A percentile compares a stretch with the other conserved stretches of the same genome.
Evolutionary conservation across 306 rosid species (phyloP).

Genomic region (Chamaecrista fasciculata): DNA sequence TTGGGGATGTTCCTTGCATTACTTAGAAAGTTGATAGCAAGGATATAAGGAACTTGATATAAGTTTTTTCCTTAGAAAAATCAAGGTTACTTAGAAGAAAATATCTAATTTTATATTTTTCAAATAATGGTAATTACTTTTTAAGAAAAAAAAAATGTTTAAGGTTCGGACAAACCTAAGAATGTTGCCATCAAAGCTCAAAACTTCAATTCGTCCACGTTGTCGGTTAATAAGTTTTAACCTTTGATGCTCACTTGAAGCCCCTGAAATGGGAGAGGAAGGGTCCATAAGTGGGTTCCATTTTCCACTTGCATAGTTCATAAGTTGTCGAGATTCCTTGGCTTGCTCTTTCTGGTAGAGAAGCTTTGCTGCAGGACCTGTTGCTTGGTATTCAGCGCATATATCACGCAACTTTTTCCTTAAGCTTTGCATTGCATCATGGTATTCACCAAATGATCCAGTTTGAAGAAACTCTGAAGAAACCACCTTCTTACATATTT

Average conservation of each 20-base stretch:
- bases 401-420: conserved; percentile 78
- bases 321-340: conserved; percentile 59
- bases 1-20: not conserved
- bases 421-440: conserved; percentile 79
- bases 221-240: conserved; percentile 72
- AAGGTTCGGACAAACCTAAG: conserved; percentile 65
- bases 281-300: conserved; percentile 84
- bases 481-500: conserved; percentile 74
- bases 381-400: conserved; percentile 79
- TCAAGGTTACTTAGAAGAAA: not conserved
- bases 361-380: conserved; percentile 83
- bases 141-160: conserved; percentile 4
- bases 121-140: not conserved
- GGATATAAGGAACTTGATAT: too few relatives aligned
- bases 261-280: conserved; percentile 86
- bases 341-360: conserved; percentile 76
- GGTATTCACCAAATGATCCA: conserved; percentile 66
- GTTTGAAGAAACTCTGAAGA: conserved; percentile 81
- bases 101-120: not conserved
- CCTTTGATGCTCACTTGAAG: conserved; percentile 59
- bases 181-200: conserved; percentile 87
- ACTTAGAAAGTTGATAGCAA: too few relatives aligned
- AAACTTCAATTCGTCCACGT: conserved; percentile 67
- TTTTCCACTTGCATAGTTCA: conserved; percentile 81
- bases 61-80: too few relatives aligned